phyloP scores from a whole-genome alignment of 345 rosid species.

The Boechera retrofracta region DNA sequence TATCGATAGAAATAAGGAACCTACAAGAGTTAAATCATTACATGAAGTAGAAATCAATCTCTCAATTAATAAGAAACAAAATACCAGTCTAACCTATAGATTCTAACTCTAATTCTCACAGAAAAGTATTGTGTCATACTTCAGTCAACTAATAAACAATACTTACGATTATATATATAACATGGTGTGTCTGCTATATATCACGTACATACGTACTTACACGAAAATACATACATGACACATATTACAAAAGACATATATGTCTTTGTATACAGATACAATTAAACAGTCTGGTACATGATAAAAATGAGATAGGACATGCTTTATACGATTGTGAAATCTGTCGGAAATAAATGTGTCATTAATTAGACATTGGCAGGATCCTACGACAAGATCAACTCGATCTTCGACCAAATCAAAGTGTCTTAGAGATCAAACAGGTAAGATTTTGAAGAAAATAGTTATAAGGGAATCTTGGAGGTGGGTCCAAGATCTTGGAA shows the following conservation, averaged over 20 bases:
- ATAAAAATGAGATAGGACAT: constrained; percentile 25
- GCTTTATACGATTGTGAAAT: constrained; percentile 41
- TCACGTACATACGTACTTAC: background rate
- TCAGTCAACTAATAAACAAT: constrained; percentile 20
- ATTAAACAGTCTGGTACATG: constrained; percentile 25
- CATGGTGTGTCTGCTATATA: constrained; percentile 17
- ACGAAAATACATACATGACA: background rate
- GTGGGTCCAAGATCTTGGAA: constrained; percentile 48
- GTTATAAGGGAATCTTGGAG: constrained; percentile 29
- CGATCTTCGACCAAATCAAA: constrained; percentile 42
- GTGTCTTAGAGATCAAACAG: constrained; percentile 40
- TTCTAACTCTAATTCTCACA: background rate
- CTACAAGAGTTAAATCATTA: background rate
- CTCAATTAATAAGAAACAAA: constrained; percentile 2
- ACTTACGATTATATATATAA: background rate
- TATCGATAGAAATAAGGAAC: background rate
- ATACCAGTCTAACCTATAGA: background rate
- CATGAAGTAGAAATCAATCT: background rate
- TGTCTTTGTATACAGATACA: constrained; percentile 5
- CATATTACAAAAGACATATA: background rate
- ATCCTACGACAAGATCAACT: constrained; percentile 38
- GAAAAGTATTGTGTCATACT: background rate
- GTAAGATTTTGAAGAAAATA: constrained; percentile 38
- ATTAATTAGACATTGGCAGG: constrained; percentile 33
- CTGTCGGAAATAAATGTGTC: constrained; percentile 40